Evolutionary conservation across 306 rosid species (phyloP).

Genomic region (Trifolium fragiferum): DNA sequence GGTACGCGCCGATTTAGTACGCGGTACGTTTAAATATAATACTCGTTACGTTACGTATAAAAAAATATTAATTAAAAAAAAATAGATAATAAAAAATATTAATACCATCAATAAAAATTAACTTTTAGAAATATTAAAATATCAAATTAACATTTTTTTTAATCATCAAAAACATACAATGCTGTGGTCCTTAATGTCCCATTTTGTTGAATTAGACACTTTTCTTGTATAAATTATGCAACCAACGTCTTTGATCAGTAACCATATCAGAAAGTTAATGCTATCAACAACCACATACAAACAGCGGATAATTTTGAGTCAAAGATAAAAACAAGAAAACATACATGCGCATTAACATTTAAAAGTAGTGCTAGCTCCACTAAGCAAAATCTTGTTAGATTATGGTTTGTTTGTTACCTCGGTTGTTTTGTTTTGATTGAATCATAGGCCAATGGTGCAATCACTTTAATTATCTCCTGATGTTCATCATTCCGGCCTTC

Average conservation of each 20-base stretch:
- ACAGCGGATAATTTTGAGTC: neutral
- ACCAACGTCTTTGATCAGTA: neutral
- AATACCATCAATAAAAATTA: too few relatives aligned
- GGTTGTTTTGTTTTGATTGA: constrained; percentile 36
- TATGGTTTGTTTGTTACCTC: constrained; percentile 11
- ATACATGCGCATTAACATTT: neutral
- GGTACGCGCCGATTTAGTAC: too few relatives aligned
- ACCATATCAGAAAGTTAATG: neutral
- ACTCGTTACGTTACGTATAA: too few relatives aligned
- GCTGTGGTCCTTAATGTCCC: neutral
- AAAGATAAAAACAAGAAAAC: constrained; percentile 24
- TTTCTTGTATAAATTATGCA: neutral
- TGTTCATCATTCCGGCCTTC: constrained; percentile 36
- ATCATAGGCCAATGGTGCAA: constrained; percentile 43
- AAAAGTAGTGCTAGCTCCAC: constrained; percentile 49
- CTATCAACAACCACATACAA: neutral
- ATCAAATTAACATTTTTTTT: too few relatives aligned
- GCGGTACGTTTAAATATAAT: too few relatives aligned
- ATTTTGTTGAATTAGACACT: neutral
- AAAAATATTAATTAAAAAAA: too few relatives aligned
- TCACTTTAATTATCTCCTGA: constrained; percentile 41
- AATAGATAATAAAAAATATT: too few relatives aligned
- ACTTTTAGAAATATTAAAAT: too few relatives aligned
- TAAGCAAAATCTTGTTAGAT: constrained; percentile 10
- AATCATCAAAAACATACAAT: too few relatives aligned